Evolutionary conservation across 2,329 filamentous ascomycete genomes (phyloP).

Genomic region (Trichoderma afroharzianum): DNA sequence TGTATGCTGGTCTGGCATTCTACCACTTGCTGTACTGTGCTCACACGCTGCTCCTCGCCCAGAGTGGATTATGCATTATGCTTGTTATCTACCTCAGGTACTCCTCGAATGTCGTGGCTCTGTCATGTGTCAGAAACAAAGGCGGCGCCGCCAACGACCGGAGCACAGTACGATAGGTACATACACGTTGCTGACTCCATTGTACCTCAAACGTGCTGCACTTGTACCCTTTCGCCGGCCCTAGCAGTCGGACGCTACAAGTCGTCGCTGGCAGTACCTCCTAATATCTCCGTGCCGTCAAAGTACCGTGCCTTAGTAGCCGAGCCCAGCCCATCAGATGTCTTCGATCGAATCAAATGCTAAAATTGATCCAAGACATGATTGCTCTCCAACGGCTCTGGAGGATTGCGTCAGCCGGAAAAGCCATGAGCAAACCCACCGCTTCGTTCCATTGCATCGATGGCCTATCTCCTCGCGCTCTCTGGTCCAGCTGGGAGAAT

Average conservation of each 20-base stretch:
- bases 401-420: not conserved
- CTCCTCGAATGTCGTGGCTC: not conserved
- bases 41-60: not conserved
- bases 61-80: not conserved
- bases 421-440: not conserved
- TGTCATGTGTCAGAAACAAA: not conserved
- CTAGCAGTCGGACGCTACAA: not conserved
- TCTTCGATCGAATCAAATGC: not conserved
- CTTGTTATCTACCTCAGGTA: not conserved
- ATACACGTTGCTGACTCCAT: not conserved
- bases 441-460: not conserved
- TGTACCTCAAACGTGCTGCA: not conserved
- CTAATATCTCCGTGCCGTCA: not conserved
- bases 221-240: not conserved
- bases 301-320: not conserved
- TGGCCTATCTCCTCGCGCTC: not conserved
- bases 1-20: not conserved
- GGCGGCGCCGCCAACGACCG: not conserved
- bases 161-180: not conserved
- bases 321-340: not conserved
- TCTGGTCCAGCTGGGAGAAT: not conserved
- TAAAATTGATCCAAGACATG: not conserved
- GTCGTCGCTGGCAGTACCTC: not conserved
- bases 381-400: not conserved
- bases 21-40: not conserved